Evolutionary conservation across 257 asterid species (phyloP), one percentile per base, ranked within the genome.

Genomic region (Leonotis leonurus): DNA sequence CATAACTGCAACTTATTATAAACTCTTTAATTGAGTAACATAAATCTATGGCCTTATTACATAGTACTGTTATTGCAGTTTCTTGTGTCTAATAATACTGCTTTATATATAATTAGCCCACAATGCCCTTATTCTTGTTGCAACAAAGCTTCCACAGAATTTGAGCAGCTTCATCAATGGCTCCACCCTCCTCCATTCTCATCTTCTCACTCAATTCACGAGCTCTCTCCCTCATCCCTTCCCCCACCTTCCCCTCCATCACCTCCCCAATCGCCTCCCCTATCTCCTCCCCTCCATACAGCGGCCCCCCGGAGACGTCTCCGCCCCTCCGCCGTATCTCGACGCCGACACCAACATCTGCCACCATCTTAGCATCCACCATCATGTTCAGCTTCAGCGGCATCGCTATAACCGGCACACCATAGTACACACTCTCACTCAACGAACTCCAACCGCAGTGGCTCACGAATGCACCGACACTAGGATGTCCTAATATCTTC

Each of bases 361-460:
- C 80, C 60, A 14, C 26, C 51, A 79, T 22, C 71, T 62, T 24
- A 8, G 73, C 74, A 48, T 77, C 65, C 27, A 78, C 10, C 2
- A 73, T 73, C 68, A 39, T 74, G 81, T 12, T 77, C 79, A 5
- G 30, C 18, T 68, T 62, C 57, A 58, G 32, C 4, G 81, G 83
- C 79, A 77, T 51, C n/a, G 75, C 56, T 45, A 80, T 35, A 2
- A 80, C 18, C 1, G 83, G 83, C 26, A 77, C 79, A 0, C 75
- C 79, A 48, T 51, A 69, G 17, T 70, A 60, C 46, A 77, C 8
- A 40, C 81, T 74, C 21, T 77, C 83, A 11, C 44, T 32, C 0
- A 69, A 21, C 52, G 27, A 45, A 3, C 24, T 45, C 52, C 52
- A 44, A 5, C 51, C 51, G 14, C 51, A 44, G 8, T 44, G 51